Evolutionary conservation across 192 early-diverging fungal genomes (phyloP), one percentile per base, ranked within the genome.

Genomic region (Mortierella claussenii): DNA sequence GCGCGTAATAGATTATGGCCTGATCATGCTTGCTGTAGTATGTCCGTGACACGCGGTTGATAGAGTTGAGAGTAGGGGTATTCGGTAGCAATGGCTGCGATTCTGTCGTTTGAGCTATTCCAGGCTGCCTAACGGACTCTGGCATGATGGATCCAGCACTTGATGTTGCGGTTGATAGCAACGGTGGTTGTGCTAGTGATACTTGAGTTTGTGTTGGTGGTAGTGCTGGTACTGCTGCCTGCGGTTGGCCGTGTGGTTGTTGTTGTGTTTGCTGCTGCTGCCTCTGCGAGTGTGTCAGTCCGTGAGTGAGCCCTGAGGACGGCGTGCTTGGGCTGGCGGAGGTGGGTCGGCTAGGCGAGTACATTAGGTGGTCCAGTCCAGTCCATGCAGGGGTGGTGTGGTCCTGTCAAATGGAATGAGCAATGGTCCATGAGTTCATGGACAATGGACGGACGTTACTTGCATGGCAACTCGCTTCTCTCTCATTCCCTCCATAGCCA

Each of bases 21-120:
- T 76, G 73, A 8, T 76, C 73, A 43, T 67, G 56, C 21, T 66
- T 76, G 53, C 73, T 76, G 46, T 76, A 76, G 24, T 76, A 76
- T 21, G 65, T 76, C 58, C 73, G 59, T 10, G 73, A 76, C 18
- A 76, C 64, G 17, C 73, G 63, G 45, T 76, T 66, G 50, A 76
- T 76, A 15, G 73, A 76, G 36, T 76, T 76, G 18, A 76, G 53
- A 3, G 36, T 18, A 5, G 31, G 28, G 8, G 42, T 8, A 3
- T 23, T 13, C 23, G 40, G 43, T 17, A 28, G 30, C 1, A 13
- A 31, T 57, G 21, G 37, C 48, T 68, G 65, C 23, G 31, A 34
- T 12, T 58, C 45, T 60, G 42, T 1, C 9, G 30, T 42, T 10
- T 55, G 63, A 8, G 63, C n/a, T 21, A 17, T 12, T 40, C 13